phyloP scores from a whole-genome alignment of 345 rosid genomes.

The Isatis tinctoria region DNA sequence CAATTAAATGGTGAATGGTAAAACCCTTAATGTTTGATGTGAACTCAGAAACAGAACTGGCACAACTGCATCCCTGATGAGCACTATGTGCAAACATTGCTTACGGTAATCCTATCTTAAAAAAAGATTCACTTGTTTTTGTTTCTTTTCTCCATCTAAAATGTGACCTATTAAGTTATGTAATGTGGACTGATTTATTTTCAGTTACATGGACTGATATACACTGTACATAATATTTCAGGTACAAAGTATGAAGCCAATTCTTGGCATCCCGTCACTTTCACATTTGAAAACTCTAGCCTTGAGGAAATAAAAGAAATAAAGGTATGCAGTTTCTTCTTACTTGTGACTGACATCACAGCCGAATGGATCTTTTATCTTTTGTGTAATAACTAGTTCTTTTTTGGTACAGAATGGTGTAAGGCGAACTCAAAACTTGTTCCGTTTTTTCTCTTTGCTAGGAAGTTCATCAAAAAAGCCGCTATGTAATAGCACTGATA shows the following conservation, averaged over 20 bases:
- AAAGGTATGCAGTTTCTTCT: slow-evolving; percentile 49
- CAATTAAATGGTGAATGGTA: neutral
- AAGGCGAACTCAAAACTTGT: slow-evolving; percentile 39
- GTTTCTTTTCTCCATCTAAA: slow-evolving; percentile 8
- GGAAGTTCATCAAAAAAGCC: slow-evolving; percentile 87
- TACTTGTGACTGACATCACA: neutral
- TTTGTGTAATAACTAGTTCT: neutral
- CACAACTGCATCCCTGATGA: slow-evolving; percentile 87
- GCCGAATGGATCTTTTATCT: neutral
- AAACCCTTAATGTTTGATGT: neutral
- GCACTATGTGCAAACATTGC: slow-evolving; percentile 72
- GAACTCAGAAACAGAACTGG: slow-evolving; percentile 48
- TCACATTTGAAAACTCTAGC: slow-evolving; percentile 50
- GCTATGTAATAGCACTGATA: slow-evolving; percentile 44
- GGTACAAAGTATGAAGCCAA: slow-evolving; percentile 51
- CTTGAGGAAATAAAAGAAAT: slow-evolving; percentile 55
- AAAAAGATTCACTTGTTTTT: neutral
- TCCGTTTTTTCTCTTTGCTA: slow-evolving; percentile 78
- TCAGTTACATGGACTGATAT: slow-evolving; percentile 79
- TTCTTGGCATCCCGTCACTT: slow-evolving; percentile 91
- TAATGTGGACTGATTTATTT: neutral
- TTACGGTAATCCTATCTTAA: slow-evolving; percentile 49
- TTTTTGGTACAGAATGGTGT: slow-evolving; percentile 76
- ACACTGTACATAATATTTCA: slow-evolving; percentile 73
- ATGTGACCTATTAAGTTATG: neutral